These are phyloP conservation scores for Hypomontagnella monticulosa DNA, from an alignment of 495 filamentous ascomycete genomes.

Conservation along the genomic window DNA sequence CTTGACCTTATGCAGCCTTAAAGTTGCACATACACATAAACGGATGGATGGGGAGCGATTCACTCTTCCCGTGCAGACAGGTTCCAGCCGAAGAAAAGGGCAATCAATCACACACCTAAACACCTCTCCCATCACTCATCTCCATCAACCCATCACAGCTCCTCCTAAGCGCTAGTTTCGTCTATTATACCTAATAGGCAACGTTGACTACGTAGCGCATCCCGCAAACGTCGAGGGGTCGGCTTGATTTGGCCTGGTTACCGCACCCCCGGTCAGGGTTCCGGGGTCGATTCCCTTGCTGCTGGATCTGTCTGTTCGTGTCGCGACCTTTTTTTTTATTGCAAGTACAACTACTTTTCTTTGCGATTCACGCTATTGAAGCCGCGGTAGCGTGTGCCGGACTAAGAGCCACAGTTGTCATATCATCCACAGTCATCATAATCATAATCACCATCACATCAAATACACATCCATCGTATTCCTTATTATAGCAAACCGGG, in stretches of 20 bases:
- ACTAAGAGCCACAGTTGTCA: conserved; percentile 34
- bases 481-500: conserved; percentile 35
- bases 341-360: conserved; percentile 37
- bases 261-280: conserved; percentile 32
- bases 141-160: conserved; percentile 2
- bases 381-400: conserved; percentile 15
- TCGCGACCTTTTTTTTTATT: conserved; percentile 13
- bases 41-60: conserved; percentile 16
- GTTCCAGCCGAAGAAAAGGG: conserved; percentile 24
- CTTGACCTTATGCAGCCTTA: conserved; percentile 4
- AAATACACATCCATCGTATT: conserved; percentile 13
- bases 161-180: conserved; percentile 9
- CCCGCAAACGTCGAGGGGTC: conserved; percentile 37
- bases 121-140: not conserved
- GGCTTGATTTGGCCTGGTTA: conserved; percentile 35
- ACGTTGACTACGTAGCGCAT: conserved; percentile 37
- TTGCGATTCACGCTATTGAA: conserved; percentile 11
- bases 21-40: conserved; percentile 29
- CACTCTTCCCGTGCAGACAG: conserved; percentile 11
- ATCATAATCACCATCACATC: too few relatives aligned
- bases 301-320: conserved; percentile 34
- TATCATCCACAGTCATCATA: conserved; percentile 21
- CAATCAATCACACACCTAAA: conserved; percentile 36
- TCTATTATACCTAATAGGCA: conserved; percentile 35
- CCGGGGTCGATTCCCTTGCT: conserved; percentile 32